phyloP scores from a whole-genome alignment of 1,284 basidiomycete species.

The Dichomitus squalens region DNA sequence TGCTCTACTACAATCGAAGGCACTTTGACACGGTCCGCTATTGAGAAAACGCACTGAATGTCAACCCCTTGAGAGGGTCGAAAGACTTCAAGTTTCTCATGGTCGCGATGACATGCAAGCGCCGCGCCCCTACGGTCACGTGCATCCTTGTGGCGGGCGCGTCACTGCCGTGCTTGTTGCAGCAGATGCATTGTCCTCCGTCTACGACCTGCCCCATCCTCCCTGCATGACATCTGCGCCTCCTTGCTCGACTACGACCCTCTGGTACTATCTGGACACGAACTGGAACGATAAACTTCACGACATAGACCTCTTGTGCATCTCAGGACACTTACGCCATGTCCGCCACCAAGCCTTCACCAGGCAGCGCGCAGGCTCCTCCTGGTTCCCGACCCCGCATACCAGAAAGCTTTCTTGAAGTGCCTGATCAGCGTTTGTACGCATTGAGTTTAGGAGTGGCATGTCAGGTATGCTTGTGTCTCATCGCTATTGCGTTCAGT shows the following conservation, averaged over 20 bases:
- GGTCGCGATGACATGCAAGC: too few relatives aligned
- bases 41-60: too few relatives aligned
- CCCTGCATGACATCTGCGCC: conserved; percentile 5
- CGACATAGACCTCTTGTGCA: background rate
- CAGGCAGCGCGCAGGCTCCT: conserved; percentile 10
- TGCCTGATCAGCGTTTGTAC: conserved; percentile 52
- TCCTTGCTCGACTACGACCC: background rate
- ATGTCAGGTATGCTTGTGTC: conserved; percentile 42
- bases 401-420: conserved; percentile 38
- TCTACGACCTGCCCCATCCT: conserved; percentile 1
- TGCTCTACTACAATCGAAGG: too few relatives aligned
- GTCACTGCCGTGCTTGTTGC: conserved; percentile 6
- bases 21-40: too few relatives aligned
- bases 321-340: conserved; percentile 8
- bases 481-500: background rate
- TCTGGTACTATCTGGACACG: background rate
- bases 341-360: conserved; percentile 17
- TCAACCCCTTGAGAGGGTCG: too few relatives aligned
- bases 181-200: conserved; percentile 1
- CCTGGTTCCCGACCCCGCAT: conserved; percentile 29
- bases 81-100: too few relatives aligned
- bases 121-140: conserved; percentile 17
- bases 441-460: conserved; percentile 45
- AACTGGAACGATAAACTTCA: background rate
- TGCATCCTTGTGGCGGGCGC: conserved; percentile 9